Evolutionary conservation across 2,329 filamentous ascomycete genomes (phyloP), one percentile per base, ranked within the genome.

Genomic region (Pseudogymnoascus sp.): DNA sequence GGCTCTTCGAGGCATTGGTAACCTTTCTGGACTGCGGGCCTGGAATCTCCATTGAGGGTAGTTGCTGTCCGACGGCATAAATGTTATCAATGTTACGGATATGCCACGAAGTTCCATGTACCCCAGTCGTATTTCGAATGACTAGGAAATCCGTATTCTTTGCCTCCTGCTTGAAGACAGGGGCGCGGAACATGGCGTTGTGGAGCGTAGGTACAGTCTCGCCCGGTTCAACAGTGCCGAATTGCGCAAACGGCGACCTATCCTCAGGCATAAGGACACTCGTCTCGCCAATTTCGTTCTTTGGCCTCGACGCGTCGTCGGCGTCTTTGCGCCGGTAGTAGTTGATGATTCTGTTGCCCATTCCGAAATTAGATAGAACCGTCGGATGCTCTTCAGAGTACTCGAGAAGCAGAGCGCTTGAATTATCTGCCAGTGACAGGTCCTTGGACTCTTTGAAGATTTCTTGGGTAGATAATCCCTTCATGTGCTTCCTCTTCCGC

Each of bases 311-410:
- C 28, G 67, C 64, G 33, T 81, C 81, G 39, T 80, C 78, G 38
- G 82, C 82, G 70, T 90, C 88, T 68, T 90, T 90, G 61, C 92
- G 85, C 37, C 90, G 88, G 71, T 96, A 96, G 73, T 97, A 99
- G 73, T 99, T 97, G 77, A 97, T 90, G 61, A 99, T 82, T 59
- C 91, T 88, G 71, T 88, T 95, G 58, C 92, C 92, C 94, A 99
- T 99, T 65, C 92, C 94, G 68, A 96, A 96, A 70, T 95, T 96
- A 41, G 92, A 96, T 63, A 99, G 77, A 62, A 95, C 90, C 8
- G 87, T 88, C 0, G 94, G 94, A 63, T 90, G 87, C 68, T 96
- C 91, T 73, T 99, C 94, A 7, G 90, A 95, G 71, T 99, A 99
- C 73, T 99, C 94, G 33, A 97, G 86, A 12, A 99, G 81, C 4